Percentiles rank a stretch among this genome's conserved stretches.
Conservation (phyloP, 73 alveolate species). For the Tetrahymena malaccensis region DNA sequence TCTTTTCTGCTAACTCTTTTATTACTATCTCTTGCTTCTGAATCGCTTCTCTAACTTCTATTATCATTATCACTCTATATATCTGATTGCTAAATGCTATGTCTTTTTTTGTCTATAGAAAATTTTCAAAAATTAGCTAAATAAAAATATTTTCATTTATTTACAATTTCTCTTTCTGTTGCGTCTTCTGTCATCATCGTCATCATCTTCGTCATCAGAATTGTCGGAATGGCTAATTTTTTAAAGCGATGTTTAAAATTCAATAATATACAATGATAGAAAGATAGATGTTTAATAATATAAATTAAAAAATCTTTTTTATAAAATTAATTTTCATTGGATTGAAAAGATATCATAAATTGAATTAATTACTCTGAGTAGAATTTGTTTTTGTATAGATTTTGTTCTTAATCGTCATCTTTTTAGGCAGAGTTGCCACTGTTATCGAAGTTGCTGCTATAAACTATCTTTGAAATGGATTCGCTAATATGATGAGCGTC, state of each 20-base stretch:
- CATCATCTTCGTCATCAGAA: neutral
- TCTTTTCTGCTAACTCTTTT: neutral
- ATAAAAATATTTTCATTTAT: neutral
- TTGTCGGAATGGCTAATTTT: neutral
- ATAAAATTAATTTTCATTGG: neutral
- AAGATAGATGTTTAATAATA: no score
- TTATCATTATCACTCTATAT: neutral
- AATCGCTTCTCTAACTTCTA: neutral
- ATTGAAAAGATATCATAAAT: neutral
- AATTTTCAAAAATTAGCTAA: neutral
- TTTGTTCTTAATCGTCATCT: neutral
- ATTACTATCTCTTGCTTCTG: neutral
- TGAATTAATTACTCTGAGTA: neutral
- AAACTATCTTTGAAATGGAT: neutral
- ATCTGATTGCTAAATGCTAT: neutral
- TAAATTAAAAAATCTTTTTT: no score
- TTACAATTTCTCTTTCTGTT: neutral
- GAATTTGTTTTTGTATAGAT: neutral
- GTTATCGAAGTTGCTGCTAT: neutral
- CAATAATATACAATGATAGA: no score
- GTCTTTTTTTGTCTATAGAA: neutral
- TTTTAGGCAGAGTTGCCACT: neutral
- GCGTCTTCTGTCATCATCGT: neutral
- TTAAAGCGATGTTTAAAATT: neutral
- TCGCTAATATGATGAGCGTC: neutral